Evolutionary conservation across 1,139 yeast species (phyloP).

Genomic region (Groenewaldozyma auringiensis): DNA sequence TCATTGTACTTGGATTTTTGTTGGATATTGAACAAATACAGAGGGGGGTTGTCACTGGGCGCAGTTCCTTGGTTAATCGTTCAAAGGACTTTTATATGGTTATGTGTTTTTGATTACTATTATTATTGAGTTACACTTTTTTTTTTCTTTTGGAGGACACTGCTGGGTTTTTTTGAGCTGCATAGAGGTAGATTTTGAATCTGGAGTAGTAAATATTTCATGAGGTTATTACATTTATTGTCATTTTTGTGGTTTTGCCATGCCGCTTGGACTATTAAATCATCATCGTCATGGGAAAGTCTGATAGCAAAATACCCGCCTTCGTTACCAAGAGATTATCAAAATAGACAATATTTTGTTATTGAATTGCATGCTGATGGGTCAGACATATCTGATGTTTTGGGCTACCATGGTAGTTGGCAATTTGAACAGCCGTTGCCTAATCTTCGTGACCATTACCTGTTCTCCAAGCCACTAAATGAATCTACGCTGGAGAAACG

Average conservation of each 20-base stretch:
- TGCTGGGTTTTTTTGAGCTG: too few species aligned
- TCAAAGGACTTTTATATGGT: too few species aligned
- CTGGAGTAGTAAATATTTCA: too few species aligned
- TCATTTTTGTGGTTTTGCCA: neutral
- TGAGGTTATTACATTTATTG: neutral
- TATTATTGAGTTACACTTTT: too few species aligned
- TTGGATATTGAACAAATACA: too few species aligned
- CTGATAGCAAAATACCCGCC: constrained; percentile 4
- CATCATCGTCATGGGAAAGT: constrained; percentile 1
- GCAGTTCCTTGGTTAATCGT: too few species aligned
- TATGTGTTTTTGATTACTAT: too few species aligned
- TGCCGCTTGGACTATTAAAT: neutral
- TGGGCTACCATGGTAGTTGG: constrained; percentile 18
- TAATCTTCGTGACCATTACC: constrained; percentile 26
- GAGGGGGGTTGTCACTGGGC: too few species aligned
- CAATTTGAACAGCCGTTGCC: constrained; percentile 29
- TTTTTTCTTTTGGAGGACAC: too few species aligned
- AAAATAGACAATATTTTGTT: constrained; percentile 25
- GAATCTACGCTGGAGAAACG: constrained; percentile 4
- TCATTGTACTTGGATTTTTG: too few species aligned
- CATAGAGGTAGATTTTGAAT: too few species aligned
- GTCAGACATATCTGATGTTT: constrained; percentile 12
- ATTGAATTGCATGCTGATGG: constrained; percentile 21
- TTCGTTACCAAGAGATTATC: constrained; percentile 18
- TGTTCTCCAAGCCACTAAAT: constrained; percentile 24